These are phyloP conservation scores for Urtica urens DNA, from an alignment of 306 rosid species.

Conservation along the genomic window DNA sequence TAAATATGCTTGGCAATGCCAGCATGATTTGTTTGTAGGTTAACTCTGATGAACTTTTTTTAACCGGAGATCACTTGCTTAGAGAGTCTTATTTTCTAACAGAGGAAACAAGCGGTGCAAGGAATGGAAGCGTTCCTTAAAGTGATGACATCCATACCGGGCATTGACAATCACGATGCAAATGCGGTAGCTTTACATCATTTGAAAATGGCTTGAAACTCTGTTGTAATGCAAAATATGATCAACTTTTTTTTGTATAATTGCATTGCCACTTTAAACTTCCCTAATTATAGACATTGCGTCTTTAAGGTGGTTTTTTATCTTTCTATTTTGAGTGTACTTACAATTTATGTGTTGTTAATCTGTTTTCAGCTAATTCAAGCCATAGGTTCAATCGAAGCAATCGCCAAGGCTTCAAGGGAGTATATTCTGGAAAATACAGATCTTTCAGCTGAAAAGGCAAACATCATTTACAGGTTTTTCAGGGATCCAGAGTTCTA, in stretches of 20 bases:
- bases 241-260: background rate
- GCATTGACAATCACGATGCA: constrained; percentile 75
- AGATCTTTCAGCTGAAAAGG: constrained; percentile 80
- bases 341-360: background rate
- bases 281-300: background rate
- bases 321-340: background rate
- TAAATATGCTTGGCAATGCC: background rate
- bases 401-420: constrained; percentile 66
- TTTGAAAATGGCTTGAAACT: too few relatives aligned
- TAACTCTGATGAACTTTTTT: background rate
- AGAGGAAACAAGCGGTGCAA: constrained; percentile 74
- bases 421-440: constrained; percentile 68
- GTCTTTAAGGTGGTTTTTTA: background rate
- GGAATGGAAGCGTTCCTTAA: constrained; percentile 48
- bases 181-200: constrained; percentile 41
- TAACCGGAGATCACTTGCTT: background rate
- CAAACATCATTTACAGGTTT: constrained; percentile 48
- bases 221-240: background rate
- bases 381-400: constrained; percentile 84
- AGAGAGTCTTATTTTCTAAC: constrained; percentile 21
- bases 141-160: constrained; percentile 69
- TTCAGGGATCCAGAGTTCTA: constrained; percentile 68
- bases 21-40: background rate
- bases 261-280: background rate
- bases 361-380: constrained; percentile 54